phyloP scores from a whole-genome alignment of 495 filamentous ascomycete genomes.

The Hyaloscypha finlandica region DNA sequence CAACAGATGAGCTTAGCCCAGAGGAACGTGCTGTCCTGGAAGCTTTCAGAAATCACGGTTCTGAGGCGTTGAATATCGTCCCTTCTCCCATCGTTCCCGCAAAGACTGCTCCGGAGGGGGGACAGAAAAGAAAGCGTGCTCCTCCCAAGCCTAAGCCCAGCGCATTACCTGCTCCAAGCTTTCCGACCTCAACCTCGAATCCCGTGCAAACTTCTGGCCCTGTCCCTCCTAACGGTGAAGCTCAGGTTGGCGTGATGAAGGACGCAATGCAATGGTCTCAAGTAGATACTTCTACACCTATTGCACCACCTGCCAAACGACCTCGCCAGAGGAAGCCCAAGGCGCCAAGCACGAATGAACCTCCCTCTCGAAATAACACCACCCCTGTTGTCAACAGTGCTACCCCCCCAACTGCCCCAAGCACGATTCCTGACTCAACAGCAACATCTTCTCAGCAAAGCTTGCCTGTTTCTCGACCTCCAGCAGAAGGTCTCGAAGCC shows the following conservation, averaged over 20 bases:
- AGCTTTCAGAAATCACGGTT: constrained; percentile 29
- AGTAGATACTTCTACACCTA: constrained; percentile 23
- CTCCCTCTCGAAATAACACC: constrained; percentile 27
- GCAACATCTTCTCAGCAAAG: constrained; percentile 29
- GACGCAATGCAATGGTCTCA: constrained; percentile 28
- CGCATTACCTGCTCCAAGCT: constrained; percentile 14
- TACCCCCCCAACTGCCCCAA: constrained; percentile 27
- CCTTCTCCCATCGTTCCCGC: constrained; percentile 16
- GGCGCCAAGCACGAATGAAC: constrained; percentile 20
- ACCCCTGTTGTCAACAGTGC: constrained; percentile 27
- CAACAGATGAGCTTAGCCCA: constrained; percentile 28
- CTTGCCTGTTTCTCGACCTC: constrained; percentile 27
- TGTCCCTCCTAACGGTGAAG: constrained; percentile 9
- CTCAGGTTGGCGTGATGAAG: constrained; percentile 13
- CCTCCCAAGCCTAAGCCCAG: constrained; percentile 25
- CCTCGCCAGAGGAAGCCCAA: constrained; percentile 33
- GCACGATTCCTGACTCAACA: constrained; percentile 29
- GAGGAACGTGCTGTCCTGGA: constrained; percentile 35
- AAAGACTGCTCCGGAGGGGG: constrained; percentile 18
- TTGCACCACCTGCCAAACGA: constrained; percentile 24
- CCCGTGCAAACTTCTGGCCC: constrained; percentile 9
- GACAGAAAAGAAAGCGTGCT: constrained; percentile 29
- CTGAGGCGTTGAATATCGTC: constrained; percentile 19
- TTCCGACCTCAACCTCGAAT: constrained; percentile 6
- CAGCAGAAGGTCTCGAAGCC: constrained; percentile 42